phyloP scores from a whole-genome alignment of 768 basidiomycete genomes.

The Hydnomerulius pinastri region DNA sequence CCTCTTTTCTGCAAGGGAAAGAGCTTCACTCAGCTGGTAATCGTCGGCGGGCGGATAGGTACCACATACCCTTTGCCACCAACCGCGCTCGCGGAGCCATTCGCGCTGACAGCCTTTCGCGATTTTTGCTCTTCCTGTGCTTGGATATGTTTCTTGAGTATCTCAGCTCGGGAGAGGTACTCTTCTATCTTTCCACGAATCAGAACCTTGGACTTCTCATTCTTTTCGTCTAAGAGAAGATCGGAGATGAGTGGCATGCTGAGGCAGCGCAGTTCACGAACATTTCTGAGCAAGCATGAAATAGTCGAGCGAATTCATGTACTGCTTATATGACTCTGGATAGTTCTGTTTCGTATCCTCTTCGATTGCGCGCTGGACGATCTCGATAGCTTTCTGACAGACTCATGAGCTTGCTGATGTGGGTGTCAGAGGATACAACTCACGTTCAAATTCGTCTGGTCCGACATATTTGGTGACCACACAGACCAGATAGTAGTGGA shows the following conservation, averaged over 20 bases:
- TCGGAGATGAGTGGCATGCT: not conserved
- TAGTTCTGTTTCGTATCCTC: conserved; percentile 94
- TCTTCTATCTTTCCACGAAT: conserved; percentile 89
- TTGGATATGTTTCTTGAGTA: conserved; percentile 79
- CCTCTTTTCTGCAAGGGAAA: conserved; percentile 37
- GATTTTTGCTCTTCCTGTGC: conserved; percentile 58
- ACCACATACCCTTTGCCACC: conserved; percentile 48
- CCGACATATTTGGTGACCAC: conserved; percentile 36
- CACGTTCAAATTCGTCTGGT: conserved; percentile 50
- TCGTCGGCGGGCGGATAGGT: not conserved
- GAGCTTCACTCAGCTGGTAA: not conserved
- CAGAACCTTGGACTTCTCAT: conserved; percentile 84
- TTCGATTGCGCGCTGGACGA: conserved; percentile 91
- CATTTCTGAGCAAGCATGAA: conserved; percentile 98
- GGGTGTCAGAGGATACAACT: conserved; percentile 12
- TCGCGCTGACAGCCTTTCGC: conserved; percentile 50
- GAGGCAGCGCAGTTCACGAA: conserved; percentile 30
- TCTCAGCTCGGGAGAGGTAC: conserved; percentile 90
- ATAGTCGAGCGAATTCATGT: conserved; percentile 95
- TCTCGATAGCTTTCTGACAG: conserved; percentile 76
- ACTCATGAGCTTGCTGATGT: conserved; percentile 16
- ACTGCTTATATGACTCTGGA: conserved; percentile 89
- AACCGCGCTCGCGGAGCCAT: conserved; percentile 43
- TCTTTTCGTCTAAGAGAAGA: conserved; percentile 70
- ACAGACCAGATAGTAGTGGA: not conserved